These are phyloP conservation scores for Nicotiana attenuata DNA, from an alignment of 257 asterid genomes.

Conservation along the genomic window DNA sequence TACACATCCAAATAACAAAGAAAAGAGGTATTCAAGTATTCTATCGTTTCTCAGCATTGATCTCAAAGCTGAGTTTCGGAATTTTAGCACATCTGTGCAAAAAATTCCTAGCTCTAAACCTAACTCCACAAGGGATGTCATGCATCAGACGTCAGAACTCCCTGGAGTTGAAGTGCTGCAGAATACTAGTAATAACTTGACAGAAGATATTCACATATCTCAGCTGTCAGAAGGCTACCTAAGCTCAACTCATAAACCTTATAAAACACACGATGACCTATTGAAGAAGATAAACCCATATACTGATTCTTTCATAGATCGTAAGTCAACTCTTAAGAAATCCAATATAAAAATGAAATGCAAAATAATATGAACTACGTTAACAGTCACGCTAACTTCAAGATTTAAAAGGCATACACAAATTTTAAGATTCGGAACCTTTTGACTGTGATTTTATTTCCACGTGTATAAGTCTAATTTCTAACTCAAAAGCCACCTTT, in stretches of 20 bases:
- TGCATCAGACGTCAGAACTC: neutral
- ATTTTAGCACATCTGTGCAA: no score
- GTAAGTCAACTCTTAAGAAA: neutral
- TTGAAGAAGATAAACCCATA: neutral
- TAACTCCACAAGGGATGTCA: no score
- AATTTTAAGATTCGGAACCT: conserved; percentile 12
- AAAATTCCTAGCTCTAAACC: no score
- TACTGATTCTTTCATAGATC: neutral
- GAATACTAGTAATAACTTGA: neutral
- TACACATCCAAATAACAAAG: neutral
- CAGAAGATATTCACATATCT: neutral
- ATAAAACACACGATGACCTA: neutral
- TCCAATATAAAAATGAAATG: neutral
- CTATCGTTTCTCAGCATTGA: neutral
- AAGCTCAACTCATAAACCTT: neutral
- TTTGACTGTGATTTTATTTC: conserved; percentile 17
- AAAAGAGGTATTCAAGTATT: neutral
- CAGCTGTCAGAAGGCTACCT: neutral
- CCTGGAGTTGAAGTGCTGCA: neutral
- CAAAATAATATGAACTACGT: neutral
- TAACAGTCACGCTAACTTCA: neutral
- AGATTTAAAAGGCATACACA: neutral
- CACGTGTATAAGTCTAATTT: conserved; percentile 12
- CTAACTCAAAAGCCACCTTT: conserved; percentile 17
- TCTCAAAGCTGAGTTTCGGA: no score